Conservation (phyloP, 148 eudicot genomes). For the Salicornia ramosissima region DNA sequence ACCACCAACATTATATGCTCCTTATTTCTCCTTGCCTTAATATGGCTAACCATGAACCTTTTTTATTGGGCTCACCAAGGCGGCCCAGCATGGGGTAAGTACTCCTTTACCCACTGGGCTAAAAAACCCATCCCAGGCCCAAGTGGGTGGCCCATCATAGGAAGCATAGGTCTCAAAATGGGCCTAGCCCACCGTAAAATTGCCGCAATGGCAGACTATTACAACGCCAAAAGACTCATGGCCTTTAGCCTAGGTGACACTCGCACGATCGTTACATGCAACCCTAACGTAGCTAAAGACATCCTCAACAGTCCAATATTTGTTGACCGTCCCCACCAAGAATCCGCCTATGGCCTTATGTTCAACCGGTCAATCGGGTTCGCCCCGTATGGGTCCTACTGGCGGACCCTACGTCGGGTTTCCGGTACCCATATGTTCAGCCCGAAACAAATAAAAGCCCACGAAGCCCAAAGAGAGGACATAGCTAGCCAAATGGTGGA, state of each 20-base stretch:
- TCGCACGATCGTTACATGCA: constrained; percentile 53
- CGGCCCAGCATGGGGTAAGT: constrained; percentile 82
- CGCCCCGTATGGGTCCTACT: constrained; percentile 74
- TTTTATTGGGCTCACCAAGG: constrained; percentile 65
- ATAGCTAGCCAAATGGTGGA: constrained; percentile 45
- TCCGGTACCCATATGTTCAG: constrained; percentile 68
- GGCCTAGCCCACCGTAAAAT: constrained; percentile 68
- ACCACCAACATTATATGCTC: constrained; percentile 19
- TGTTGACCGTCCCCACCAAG: constrained; percentile 68
- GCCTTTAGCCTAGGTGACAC: constrained; percentile 69
- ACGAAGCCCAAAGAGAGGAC: constrained; percentile 36
- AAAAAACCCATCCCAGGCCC: constrained; percentile 53
- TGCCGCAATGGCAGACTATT: constrained; percentile 34
- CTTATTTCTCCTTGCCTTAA: constrained; percentile 8
- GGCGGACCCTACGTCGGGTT: constrained; percentile 65
- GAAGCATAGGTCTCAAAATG: constrained; percentile 55
- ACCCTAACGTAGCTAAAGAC: constrained; percentile 62
- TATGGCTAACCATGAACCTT: constrained; percentile 41
- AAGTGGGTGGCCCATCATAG: constrained; percentile 52
- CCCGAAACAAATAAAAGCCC: constrained; percentile 61
- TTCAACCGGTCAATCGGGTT: constrained; percentile 82
- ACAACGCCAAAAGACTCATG: constrained; percentile 56
- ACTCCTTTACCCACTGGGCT: constrained; percentile 25
- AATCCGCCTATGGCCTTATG: constrained; percentile 73
- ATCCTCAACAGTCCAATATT: constrained; percentile 59